Evolutionary conservation across 352 stramenopile species (phyloP).

Genomic region (Globisporangium rhizosaccharum): DNA sequence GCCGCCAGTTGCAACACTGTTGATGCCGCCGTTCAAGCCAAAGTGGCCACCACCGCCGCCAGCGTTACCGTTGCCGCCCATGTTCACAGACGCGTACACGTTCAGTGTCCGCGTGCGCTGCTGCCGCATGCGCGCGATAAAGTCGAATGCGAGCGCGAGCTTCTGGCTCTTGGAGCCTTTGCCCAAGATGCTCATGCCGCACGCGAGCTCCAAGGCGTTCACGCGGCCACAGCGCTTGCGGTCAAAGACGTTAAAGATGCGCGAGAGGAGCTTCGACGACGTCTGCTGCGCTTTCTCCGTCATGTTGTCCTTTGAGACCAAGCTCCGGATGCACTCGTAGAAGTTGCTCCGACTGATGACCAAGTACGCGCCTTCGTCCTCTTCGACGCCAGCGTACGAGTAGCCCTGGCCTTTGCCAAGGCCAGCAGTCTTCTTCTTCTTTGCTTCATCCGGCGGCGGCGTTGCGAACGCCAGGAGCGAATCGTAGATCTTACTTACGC

Average conservation of each 20-base stretch:
- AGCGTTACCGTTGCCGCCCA: slow-evolving; percentile 17
- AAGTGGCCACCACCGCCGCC: slow-evolving; percentile 20
- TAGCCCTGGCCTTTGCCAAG: slow-evolving; percentile 41
- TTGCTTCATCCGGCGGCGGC: slow-evolving; percentile 59
- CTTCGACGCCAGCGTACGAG: slow-evolving; percentile 71
- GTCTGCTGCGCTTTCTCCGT: slow-evolving; percentile 81
- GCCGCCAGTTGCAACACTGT: slow-evolving; percentile 49
- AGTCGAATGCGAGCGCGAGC: slow-evolving; percentile 79
- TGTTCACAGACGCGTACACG: slow-evolving; percentile 46
- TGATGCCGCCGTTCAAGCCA: slow-evolving; percentile 26
- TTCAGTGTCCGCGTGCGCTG: slow-evolving; percentile 67
- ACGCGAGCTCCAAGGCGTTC: slow-evolving; percentile 82
- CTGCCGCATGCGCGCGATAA: slow-evolving; percentile 81
- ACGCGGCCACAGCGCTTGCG: slow-evolving; percentile 75
- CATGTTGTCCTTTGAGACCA: slow-evolving; percentile 76
- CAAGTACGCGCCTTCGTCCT: slow-evolving; percentile 81
- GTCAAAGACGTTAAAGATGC: slow-evolving; percentile 85
- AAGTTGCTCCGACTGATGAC: slow-evolving; percentile 76
- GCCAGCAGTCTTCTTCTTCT: slow-evolving; percentile 48
- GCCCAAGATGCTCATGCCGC: slow-evolving; percentile 79
- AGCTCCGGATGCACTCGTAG: slow-evolving; percentile 81
- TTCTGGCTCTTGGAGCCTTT: slow-evolving; percentile 86
- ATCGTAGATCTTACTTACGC: slow-evolving; percentile 79
- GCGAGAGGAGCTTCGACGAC: slow-evolving; percentile 76
- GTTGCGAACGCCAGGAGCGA: slow-evolving; percentile 65